A percentile compares a stretch with the other conserved stretches of the same genome.
These are phyloP conservation scores for Phoma sp. DNA, from an alignment of 2,329 filamentous ascomycete genomes.

Conservation along the genomic window DNA sequence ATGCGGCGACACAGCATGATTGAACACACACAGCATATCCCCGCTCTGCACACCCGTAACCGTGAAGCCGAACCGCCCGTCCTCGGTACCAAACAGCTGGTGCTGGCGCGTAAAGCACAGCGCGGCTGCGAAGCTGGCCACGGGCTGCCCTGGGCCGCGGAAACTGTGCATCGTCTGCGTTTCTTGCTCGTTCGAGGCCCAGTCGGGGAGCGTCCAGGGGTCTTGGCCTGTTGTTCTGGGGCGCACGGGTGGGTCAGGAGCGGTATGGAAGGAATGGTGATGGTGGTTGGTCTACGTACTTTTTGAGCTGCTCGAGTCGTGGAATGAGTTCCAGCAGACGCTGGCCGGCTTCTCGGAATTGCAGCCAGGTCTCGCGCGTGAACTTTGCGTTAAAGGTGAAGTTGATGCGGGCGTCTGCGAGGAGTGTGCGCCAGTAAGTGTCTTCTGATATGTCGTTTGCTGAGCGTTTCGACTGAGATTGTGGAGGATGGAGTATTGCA, in stretches of 20 bases:
- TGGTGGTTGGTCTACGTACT: neutral
- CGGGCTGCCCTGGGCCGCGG: neutral
- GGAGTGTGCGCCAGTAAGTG: neutral
- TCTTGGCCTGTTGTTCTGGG: neutral
- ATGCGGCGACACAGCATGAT: neutral
- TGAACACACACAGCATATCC: slow-evolving; percentile 11
- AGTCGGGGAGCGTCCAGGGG: neutral
- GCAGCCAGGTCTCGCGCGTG: neutral
- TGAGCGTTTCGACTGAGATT: neutral
- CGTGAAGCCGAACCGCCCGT: neutral
- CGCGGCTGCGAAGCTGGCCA: neutral
- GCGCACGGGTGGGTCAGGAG: neutral
- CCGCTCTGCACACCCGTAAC: neutral
- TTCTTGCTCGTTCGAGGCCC: neutral
- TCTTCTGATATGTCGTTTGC: neutral
- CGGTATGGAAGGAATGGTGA: neutral
- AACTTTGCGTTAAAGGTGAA: neutral
- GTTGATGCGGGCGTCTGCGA: neutral
- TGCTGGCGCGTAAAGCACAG: neutral
- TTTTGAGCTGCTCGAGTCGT: neutral
- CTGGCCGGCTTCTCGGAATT: neutral
- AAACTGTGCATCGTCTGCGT: neutral
- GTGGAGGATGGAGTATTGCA: neutral
- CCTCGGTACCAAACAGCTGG: neutral
- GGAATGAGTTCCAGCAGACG: neutral